Evolutionary conservation across 2,329 filamentous ascomycete genomes (phyloP), one percentile per base, ranked within the genome.

Genomic region (Sporothrix luriei): DNA sequence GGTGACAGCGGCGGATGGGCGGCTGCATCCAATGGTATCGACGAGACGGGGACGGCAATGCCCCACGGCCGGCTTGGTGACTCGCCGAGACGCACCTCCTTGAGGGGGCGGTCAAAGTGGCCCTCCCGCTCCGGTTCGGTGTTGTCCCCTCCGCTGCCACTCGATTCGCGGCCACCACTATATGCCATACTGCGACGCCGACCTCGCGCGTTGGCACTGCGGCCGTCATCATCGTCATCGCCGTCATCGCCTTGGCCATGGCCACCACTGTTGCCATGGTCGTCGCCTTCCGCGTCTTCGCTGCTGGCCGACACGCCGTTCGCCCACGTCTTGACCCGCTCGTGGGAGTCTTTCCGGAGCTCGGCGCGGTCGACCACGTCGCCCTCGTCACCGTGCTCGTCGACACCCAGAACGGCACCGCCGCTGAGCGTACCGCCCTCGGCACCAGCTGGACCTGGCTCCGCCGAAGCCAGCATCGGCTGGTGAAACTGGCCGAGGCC

Each of bases 11-110:
- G 84, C 61, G 83, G 80, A 24, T 78, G 77, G 16, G 77, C 76
- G 14, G 77, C 75, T 11, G 79, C 79, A 38, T 73, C 66, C 13
- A 72, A 73, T n/a, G 79, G 75, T 4, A 68, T 55, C 52, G 77
- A 78, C 24, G 78, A 75, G 6, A 77, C 73, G 2, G 94, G 94
- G 0, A 97, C 90, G 5, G 88, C 87, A 67, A 97, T 97, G 6
- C 94, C 94, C 94, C 94, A 97, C 16, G 94, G 94, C 57, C 94
- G 86, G 78, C 91, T 97, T 5, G 94, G 94, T 16, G 92, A 97
- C 79, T 98, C 94, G 55, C 94, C 94, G 26, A 98, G 89, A n/a
- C 94, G 86, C 11, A 98, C 87, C 75, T 97, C 94, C 76, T 94
- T 92, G 67, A 98, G 79, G 0, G 91, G 89, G 57, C 94, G 87